phyloP scores from a whole-genome alignment of 192 early-diverging fungal genomes.

The Rhizophlyctis rosea region DNA sequence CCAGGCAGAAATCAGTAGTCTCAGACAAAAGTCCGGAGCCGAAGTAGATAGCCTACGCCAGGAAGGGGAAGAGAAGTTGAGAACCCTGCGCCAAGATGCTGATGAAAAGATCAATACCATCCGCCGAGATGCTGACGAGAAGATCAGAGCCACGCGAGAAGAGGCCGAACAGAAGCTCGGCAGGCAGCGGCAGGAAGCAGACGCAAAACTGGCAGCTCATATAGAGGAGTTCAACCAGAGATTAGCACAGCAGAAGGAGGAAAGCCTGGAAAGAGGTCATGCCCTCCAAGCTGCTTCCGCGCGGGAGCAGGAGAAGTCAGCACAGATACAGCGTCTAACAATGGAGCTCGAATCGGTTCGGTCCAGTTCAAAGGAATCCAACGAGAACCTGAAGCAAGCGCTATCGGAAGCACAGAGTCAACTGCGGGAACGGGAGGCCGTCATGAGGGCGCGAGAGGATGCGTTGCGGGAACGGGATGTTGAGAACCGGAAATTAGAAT shows the following conservation, averaged over 20 bases:
- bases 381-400: slow-evolving; percentile 28
- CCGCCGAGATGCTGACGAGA: slow-evolving; percentile 1
- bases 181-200: slow-evolving; percentile 4
- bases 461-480: slow-evolving; percentile 14
- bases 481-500: slow-evolving; percentile 18
- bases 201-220: slow-evolving; percentile 2
- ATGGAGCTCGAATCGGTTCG: slow-evolving; percentile 27
- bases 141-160: not conserved
- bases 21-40: too few relatives aligned
- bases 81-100: slow-evolving; percentile 5
- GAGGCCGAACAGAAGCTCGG: slow-evolving; percentile 2
- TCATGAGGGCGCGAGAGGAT: slow-evolving; percentile 11
- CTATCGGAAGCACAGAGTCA: slow-evolving; percentile 24
- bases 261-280: not conserved
- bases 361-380: slow-evolving; percentile 13
- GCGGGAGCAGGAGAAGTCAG: too few relatives aligned
- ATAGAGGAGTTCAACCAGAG: too few relatives aligned
- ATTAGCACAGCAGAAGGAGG: not conserved
- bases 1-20: too few relatives aligned
- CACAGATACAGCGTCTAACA: slow-evolving; percentile 29
- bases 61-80: too few relatives aligned
- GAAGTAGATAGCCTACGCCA: too few relatives aligned
- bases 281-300: not conserved
- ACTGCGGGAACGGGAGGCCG: not conserved
- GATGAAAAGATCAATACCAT: too few relatives aligned